phyloP scores from a whole-genome alignment of 169 alveolate species.

The Plasmodium malariae region DNA sequence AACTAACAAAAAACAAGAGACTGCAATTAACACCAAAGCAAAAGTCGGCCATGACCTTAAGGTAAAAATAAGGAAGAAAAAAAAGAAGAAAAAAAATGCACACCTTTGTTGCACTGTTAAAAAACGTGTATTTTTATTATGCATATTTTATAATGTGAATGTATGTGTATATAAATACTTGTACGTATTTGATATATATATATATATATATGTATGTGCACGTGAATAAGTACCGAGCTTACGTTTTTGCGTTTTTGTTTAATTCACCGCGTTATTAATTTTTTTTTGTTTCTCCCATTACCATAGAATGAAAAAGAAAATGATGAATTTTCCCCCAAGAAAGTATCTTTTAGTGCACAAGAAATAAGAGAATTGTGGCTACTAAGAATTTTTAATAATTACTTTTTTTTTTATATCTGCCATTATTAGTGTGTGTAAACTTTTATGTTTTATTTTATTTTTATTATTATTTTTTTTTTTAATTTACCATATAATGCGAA shows the following conservation, averaged over 20 bases:
- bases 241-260: neutral
- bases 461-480: too few species aligned
- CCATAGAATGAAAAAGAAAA: constrained; percentile 31
- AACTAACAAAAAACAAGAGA: constrained; percentile 93
- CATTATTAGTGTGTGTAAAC: too few species aligned
- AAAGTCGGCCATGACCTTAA: constrained; percentile 87
- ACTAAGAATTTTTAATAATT: too few species aligned
- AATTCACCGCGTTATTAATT: neutral
- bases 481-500: too few species aligned
- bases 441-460: too few species aligned
- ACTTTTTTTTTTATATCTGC: too few species aligned
- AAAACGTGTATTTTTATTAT: neutral
- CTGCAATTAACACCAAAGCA: constrained; percentile 89
- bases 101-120: too few species aligned
- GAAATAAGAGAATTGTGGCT: too few species aligned
- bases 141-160: neutral
- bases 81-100: neutral
- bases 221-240: too few species aligned
- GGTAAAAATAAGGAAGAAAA: constrained; percentile 50
- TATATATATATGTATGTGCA: too few species aligned
- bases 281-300: neutral
- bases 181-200: too few species aligned
- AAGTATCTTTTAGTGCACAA: constrained; percentile 49
- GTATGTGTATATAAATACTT: neutral
- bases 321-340: constrained; percentile 48